Evolutionary conservation across 345 rosid species (phyloP).

Genomic region (rapeseed (Brassica napus)): Da-Ae NC_063436.1:15329001-15329500

Average conservation of each 20-base stretch:
- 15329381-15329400: constrained; percentile 55
- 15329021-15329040: constrained; percentile 69
- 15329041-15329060: constrained; percentile 74
- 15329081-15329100: constrained; percentile 78
- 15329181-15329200: constrained; percentile 70
- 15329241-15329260: constrained; percentile 57
- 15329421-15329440: constrained; percentile 55
- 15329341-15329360: constrained; percentile 60
- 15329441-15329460: constrained; percentile 63
- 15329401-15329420: constrained; percentile 52
- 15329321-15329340: constrained; percentile 64
- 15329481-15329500: constrained; percentile 47
- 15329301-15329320: constrained; percentile 45
- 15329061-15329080: constrained; percentile 81
- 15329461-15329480: constrained; percentile 57
- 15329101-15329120: constrained; percentile 79
- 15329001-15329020: constrained; percentile 69
- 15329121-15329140: constrained; percentile 80
- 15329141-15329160: constrained; percentile 62
- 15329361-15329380: constrained; percentile 67
- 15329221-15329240: constrained; percentile 47
- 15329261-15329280: constrained; percentile 60
- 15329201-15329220: constrained; percentile 48
- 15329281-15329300: constrained; percentile 61
- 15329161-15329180: constrained; percentile 64